Base-by-base conservation (phyloP, 345 rosid genomes). In the Pistacia vera region DNA sequence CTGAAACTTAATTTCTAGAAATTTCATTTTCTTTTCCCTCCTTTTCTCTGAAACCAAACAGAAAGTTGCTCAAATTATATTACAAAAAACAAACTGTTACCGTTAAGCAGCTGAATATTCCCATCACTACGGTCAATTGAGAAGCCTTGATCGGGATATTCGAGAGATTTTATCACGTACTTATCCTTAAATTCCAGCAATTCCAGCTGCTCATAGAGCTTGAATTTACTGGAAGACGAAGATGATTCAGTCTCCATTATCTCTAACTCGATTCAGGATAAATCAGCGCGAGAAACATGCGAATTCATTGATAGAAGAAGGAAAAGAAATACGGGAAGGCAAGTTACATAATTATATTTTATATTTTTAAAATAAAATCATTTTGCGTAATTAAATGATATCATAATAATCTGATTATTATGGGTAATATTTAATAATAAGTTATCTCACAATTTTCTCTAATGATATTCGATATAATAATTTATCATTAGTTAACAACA, bases 141-240 rank as follows among this genome's bases (percentile, higher is more conserved):
- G 91, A 95, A 95, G 80, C 97, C 98, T 28, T 79, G 83, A 72
- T 54, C 60, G 20, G 91, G 90, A 78, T 88, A 87, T 48, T 83
- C 88, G 44, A 81, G 71, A 48, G 97, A 83, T 74, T 81, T 88
- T 82, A 93, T 78, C 73, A 95, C 93, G 82, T 85, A 95, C 86
- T 83, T 90, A 56, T 90, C 97, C 33, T 80, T 88, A 69, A 87
- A 93, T 78, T 95, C 99, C 71, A 65, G 89, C 90, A 95, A 84
- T 71, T 93, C 86, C 22, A 95, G 73, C 63, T 80, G 85, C 71
- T 92, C 94, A 77, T 66, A 66, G 64, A 95, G 92, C 90, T 86
- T 92, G 90, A 92, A 95, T 58, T 87, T 78, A 79, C 75, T 79
- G 0, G 90, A 70, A 65, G 82, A 71, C 14, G 85, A 58, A 71